phyloP scores from a whole-genome alignment of 2,329 filamentous ascomycete species.

The Fusarium coffeatum region DNA sequence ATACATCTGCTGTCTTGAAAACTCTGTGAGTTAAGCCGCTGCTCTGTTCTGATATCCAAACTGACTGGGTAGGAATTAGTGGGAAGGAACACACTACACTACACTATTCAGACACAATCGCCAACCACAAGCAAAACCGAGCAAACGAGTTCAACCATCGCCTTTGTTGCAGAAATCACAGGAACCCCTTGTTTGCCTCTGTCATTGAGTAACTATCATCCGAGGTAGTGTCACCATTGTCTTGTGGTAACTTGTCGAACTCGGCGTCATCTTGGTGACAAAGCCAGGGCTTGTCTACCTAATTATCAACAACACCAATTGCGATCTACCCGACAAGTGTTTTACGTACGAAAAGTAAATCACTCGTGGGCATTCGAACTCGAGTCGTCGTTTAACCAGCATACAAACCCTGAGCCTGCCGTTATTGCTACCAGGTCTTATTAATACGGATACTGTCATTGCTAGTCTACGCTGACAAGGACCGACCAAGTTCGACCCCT shows the following conservation, averaged over 20 bases:
- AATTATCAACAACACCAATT: constrained; percentile 1
- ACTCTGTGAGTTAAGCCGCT: not conserved
- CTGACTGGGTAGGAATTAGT: constrained; percentile 2
- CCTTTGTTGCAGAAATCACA: constrained; percentile 9
- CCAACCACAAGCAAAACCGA: constrained; percentile 1
- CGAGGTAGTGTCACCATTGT: constrained; percentile 3
- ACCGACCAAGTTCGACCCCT: constrained; percentile 41
- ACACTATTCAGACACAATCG: constrained; percentile 3
- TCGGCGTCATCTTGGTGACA: constrained; percentile 26
- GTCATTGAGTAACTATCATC: not conserved
- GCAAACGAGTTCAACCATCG: not conserved
- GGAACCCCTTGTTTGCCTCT: not conserved
- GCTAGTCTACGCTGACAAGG: constrained; percentile 35
- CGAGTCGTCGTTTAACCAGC: constrained; percentile 15
- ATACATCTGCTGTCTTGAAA: not conserved
- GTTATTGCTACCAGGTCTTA: constrained; percentile 8
- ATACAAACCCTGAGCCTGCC: constrained; percentile 15
- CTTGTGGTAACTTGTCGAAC: constrained; percentile 10
- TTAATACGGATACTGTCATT: constrained; percentile 28
- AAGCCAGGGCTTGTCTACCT: constrained; percentile 6
- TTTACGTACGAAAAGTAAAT: not conserved
- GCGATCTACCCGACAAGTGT: constrained; percentile 1
- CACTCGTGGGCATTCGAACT: constrained; percentile 10
- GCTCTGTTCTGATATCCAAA: not conserved
- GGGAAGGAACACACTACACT: constrained; percentile 3